A percentile compares a stretch with the other conserved stretches of the same genome.
These are phyloP conservation scores for Nakaseomyces uthaithaninus DNA, from an alignment of 1,139 yeast genomes.

Conservation along the genomic window DNA sequence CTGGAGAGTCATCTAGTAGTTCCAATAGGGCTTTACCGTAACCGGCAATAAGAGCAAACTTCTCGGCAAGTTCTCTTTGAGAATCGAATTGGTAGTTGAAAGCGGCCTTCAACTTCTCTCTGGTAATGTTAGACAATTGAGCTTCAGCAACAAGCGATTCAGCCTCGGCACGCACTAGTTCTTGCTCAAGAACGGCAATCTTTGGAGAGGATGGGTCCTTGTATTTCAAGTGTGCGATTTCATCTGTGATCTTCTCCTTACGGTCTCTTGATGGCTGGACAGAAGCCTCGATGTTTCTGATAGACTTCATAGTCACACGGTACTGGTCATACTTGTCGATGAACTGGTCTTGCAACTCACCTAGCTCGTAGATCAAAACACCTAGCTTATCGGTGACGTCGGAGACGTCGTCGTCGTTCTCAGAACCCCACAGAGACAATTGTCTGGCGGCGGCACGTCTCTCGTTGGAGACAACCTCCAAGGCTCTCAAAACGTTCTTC, in stretches of 20 bases:
- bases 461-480: slow-evolving; percentile 71
- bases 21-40: slow-evolving; percentile 81
- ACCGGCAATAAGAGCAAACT: slow-evolving; percentile 78
- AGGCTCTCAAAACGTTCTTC: slow-evolving; percentile 70
- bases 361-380: slow-evolving; percentile 71
- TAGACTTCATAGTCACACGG: slow-evolving; percentile 70
- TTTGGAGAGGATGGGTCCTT: slow-evolving; percentile 81
- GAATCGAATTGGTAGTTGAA: slow-evolving; percentile 80
- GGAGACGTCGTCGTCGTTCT: slow-evolving; percentile 74
- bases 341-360: slow-evolving; percentile 82
- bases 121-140: slow-evolving; percentile 76
- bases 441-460: slow-evolving; percentile 79
- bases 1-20: slow-evolving; percentile 75
- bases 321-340: slow-evolving; percentile 81
- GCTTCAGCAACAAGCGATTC: slow-evolving; percentile 88
- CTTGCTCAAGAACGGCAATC: slow-evolving; percentile 75
- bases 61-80: slow-evolving; percentile 73
- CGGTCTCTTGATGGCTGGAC: slow-evolving; percentile 85
- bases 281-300: slow-evolving; percentile 78
- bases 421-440: slow-evolving; percentile 78
- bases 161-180: slow-evolving; percentile 83
- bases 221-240: slow-evolving; percentile 73
- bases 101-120: slow-evolving; percentile 81
- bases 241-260: slow-evolving; percentile 76
- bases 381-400: slow-evolving; percentile 85